A percentile compares a stretch with the other conserved stretches of the same genome.
Conservation (phyloP, 2,329 filamentous ascomycete genomes). For the Rosellinia necatrix region DNA sequence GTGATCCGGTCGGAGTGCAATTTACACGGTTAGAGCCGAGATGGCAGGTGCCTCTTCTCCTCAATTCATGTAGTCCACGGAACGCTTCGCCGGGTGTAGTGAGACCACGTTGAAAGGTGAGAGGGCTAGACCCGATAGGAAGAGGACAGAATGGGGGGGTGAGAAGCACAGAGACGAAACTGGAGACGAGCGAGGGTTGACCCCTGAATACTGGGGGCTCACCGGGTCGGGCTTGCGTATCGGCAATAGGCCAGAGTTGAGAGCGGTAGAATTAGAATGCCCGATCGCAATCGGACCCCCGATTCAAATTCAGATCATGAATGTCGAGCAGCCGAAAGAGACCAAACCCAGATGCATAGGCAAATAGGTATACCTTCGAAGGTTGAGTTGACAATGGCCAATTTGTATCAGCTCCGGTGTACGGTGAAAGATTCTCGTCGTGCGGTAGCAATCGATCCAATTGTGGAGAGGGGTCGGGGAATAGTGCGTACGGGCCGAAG, state of each 20-base stretch:
- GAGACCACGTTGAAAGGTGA: background rate
- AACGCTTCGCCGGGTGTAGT: background rate
- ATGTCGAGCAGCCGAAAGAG: background rate
- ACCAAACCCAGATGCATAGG: background rate
- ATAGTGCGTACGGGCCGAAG: conserved; percentile 4
- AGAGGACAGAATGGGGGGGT: background rate
- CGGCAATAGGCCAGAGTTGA: background rate
- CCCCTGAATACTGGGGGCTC: conserved; percentile 7
- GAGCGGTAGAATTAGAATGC: background rate
- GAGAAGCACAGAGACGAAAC: conserved; percentile 1
- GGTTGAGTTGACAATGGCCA: background rate
- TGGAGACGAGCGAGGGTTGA: conserved; percentile 13
- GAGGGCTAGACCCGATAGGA: background rate
- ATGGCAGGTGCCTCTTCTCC: background rate
- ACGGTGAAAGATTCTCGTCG: conserved; percentile 4
- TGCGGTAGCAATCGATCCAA: conserved; percentile 2
- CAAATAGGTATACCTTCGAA: background rate
- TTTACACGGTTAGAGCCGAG: background rate
- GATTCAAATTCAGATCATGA: background rate
- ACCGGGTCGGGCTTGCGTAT: conserved; percentile 7
- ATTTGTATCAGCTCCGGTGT: conserved; percentile 11
- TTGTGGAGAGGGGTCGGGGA: conserved; percentile 1
- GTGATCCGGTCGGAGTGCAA: background rate
- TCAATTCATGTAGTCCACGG: background rate
- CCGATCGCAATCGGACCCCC: background rate